Base-by-base conservation (phyloP, 495 filamentous ascomycete genomes). In the Aspergillus homomorphus region DNA sequence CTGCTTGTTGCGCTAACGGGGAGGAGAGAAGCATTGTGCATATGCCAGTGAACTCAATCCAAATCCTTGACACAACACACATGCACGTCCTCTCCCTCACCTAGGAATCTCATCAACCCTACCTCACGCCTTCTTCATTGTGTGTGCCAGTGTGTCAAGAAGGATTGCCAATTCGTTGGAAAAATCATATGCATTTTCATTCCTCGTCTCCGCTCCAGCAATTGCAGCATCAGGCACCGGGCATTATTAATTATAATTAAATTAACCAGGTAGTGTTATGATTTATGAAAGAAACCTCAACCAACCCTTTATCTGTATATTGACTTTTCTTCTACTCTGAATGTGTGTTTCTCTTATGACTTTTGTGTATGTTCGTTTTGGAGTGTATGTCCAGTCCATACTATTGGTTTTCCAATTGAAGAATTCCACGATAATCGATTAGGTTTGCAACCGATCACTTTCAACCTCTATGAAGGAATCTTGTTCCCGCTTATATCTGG, bases 231-330 rank as follows among this genome's bases (percentile, higher is more conserved):
- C 33, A 14, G 33, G 8, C 12, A 12, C 33, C 33, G 7, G 12
- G 33, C 33, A 63, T 63, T 59, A 23, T 63, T 63, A 63, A 56
- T 54, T 57, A 49, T 64, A 64, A 64, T 58, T 38, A 38, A 2
- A 10, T 14, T 38, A 38, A 38, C 33, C 62, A 51, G 62, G 54
- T 57, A 64, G 62, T 51, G 51, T 64, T 60, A 64, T 61, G 62
- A 64, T 59, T 64, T 58, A 64, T 61, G 62, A 64, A 58, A 57
- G 26, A 58, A 54, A 38, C 5, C 33, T 38, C 15, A 7, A 7
- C 12, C 8, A 7, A 12, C 28, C 44, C n/a, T 33, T 60, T 60
- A 18, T 60, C 22, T 30, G 18, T 53, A 58, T 53, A 9, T 50
- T 22, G 42, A 44, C 23, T 28, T 42, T 58, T 41, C 33, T 51